Evolutionary conservation across 1,284 basidiomycete species (phyloP), one percentile per base, ranked within the genome.

Genomic region (Fistulina hepatica): DNA sequence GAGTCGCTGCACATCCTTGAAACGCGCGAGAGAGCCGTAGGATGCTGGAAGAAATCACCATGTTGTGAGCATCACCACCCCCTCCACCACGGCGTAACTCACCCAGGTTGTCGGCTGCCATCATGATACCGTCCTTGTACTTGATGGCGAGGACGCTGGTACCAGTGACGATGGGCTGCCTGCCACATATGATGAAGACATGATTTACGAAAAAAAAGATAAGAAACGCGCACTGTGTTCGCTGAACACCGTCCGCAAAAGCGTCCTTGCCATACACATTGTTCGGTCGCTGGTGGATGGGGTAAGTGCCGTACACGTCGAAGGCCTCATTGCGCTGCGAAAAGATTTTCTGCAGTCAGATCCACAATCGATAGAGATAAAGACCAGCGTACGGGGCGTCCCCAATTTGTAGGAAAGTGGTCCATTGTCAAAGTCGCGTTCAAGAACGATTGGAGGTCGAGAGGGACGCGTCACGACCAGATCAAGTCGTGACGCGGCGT

Each of bases 91-190:
- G 20, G 25, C 34, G 33, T 23, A 21, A 52, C 59, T 42, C 43
- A 92, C 91, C 91, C 36, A 98, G 81, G 51, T 85, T 97, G 68
- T 99, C 94, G 23, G 95, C 90, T n/a, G 95, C 92, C 67, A 99
- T 80, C 90, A 99, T 97, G 48, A 98, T 80, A 3, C 95, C 94
- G 52, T 90, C 91, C 59, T 93, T 91, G 73, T 77, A 98, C 60
- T 86, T 86, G 57, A 98, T 69, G 5, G 85, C 95, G 25, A 98
- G 72, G 6, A 98, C 90, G 40, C 88, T 93, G 4, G 94, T 95
- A 49, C 94, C 95, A 0, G 94, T 98, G 11, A 97, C 91, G 46
- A 98, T 83, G 6, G 95, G 94, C 53, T 94, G 86, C 53, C 88
- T 91, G 46, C 7, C n/a, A 42, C n/a, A 25, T 26, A 40, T 41